A percentile compares a stretch with the other conserved stretches of the same genome.
phyloP scores from a whole-genome alignment of 306 rosid genomes.

The Rosa rugosa region DNA sequence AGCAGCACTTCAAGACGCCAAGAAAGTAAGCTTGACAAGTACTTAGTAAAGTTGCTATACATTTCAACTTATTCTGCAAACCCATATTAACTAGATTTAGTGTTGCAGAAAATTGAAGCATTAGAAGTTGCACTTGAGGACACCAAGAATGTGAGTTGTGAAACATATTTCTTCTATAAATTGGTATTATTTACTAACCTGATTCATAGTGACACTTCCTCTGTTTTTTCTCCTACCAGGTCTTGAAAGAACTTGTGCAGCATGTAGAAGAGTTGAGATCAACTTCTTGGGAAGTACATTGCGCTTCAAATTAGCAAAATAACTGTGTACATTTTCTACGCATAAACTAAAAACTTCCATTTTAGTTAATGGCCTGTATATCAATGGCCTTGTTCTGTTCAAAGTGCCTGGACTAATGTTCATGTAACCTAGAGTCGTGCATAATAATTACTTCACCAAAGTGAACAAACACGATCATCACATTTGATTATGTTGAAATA shows the following conservation, averaged over 20 bases:
- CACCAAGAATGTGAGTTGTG: conserved; percentile 59
- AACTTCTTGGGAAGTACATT: conserved; percentile 12
- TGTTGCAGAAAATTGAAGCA: conserved; percentile 67
- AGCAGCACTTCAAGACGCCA: conserved; percentile 52
- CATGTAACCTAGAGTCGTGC: not conserved
- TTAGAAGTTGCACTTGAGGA: conserved; percentile 66
- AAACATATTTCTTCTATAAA: not conserved
- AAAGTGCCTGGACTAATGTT: not conserved
- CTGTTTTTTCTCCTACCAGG: conserved; percentile 40
- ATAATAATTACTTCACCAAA: not conserved
- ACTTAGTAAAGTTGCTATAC: not conserved
- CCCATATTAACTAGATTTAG: conserved; percentile 8
- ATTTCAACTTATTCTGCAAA: not conserved
- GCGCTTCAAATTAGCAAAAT: conserved; percentile 9
- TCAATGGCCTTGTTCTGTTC: not conserved
- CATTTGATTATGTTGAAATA: too few species aligned
- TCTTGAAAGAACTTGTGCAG: conserved; percentile 50
- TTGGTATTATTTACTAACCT: not conserved
- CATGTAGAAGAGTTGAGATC: conserved; percentile 25
- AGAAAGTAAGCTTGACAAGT: conserved; percentile 47
- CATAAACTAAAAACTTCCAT: not conserved
- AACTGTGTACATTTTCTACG: not conserved
- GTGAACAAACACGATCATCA: not conserved
- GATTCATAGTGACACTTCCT: not conserved
- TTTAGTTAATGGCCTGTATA: not conserved